phyloP scores from a whole-genome alignment of 352 stramenopile genomes.

The Pythium scleroteichum region DNA sequence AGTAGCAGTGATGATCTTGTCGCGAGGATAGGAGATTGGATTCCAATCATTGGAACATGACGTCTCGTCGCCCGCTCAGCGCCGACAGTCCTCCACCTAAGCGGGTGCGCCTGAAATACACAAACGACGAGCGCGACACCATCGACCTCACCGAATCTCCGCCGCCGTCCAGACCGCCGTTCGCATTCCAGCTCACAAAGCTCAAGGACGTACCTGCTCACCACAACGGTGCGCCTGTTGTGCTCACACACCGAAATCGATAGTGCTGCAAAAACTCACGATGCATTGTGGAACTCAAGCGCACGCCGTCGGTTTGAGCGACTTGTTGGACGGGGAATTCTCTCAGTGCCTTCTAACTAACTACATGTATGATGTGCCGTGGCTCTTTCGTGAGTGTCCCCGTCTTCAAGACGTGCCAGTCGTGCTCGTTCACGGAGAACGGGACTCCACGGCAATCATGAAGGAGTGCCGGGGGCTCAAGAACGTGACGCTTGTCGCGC shows the following conservation, averaged over 20 bases:
- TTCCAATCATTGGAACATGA: background rate
- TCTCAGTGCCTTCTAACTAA: conserved; percentile 69
- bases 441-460: conserved; percentile 53
- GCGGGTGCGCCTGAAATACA: background rate
- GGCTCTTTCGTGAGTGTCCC: conserved; percentile 68
- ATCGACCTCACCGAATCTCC: conserved; percentile 9
- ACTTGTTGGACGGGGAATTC: conserved; percentile 65
- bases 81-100: background rate
- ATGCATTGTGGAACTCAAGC: conserved; percentile 24
- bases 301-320: conserved; percentile 39
- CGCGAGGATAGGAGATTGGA: too few species aligned
- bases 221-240: conserved; percentile 18
- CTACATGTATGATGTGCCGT: conserved; percentile 80
- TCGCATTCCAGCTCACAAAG: conserved; percentile 26
- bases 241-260: too few species aligned
- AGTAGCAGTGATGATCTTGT: background rate
- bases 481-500: conserved; percentile 66
- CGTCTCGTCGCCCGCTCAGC: too few species aligned
- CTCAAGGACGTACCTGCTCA: conserved; percentile 18
- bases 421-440: conserved; percentile 79
- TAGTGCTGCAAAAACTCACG: too few species aligned
- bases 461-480: conserved; percentile 53
- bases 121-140: background rate
- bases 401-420: conserved; percentile 60
- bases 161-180: background rate